These are phyloP conservation scores for Ogataea naganishii DNA, from an alignment of 805 yeast genomes.

Conservation along the genomic window DNA sequence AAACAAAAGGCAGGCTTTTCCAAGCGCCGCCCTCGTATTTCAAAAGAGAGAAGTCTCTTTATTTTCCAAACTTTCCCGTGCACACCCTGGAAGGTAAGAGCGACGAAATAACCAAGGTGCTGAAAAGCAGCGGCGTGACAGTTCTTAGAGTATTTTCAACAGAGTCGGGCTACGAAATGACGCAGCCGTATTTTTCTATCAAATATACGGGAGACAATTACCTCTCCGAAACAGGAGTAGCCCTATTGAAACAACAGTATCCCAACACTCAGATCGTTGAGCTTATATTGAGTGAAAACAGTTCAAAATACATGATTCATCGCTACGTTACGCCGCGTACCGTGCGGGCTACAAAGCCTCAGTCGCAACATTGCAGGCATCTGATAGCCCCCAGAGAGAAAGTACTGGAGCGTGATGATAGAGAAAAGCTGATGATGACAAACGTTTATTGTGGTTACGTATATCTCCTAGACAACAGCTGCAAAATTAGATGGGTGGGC, in stretches of 20 bases:
- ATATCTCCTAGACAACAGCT: constrained; percentile 64
- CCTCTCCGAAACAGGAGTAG: constrained; percentile 31
- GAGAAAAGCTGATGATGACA: constrained; percentile 53
- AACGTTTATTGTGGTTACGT: constrained; percentile 80
- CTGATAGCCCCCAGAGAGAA: constrained; percentile 51
- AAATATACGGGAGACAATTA: constrained; percentile 31
- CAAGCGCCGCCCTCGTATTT: constrained; percentile 75
- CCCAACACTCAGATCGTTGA: constrained; percentile 68
- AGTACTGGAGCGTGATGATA: constrained; percentile 45
- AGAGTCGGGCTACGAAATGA: constrained; percentile 61
- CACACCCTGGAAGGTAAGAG: constrained; percentile 33
- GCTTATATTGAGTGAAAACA: constrained; percentile 65
- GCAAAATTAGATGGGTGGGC: constrained; percentile 84
- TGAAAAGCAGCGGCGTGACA: constrained; percentile 43
- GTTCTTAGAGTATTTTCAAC: constrained; percentile 60
- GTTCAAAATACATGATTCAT: constrained; percentile 58
- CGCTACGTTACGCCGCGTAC: constrained; percentile 40
- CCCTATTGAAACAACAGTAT: constrained; percentile 27
- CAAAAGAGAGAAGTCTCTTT: constrained; percentile 60
- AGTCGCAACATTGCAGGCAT: constrained; percentile 37
- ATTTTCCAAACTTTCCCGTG: constrained; percentile 74
- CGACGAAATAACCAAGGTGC: constrained; percentile 26
- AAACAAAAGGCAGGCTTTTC: constrained; percentile 81
- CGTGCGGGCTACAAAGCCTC: constrained; percentile 14
- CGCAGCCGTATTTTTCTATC: constrained; percentile 48